Conservation (phyloP, 2,329 filamentous ascomycete species). For the Fusarium falciforme region DNA sequence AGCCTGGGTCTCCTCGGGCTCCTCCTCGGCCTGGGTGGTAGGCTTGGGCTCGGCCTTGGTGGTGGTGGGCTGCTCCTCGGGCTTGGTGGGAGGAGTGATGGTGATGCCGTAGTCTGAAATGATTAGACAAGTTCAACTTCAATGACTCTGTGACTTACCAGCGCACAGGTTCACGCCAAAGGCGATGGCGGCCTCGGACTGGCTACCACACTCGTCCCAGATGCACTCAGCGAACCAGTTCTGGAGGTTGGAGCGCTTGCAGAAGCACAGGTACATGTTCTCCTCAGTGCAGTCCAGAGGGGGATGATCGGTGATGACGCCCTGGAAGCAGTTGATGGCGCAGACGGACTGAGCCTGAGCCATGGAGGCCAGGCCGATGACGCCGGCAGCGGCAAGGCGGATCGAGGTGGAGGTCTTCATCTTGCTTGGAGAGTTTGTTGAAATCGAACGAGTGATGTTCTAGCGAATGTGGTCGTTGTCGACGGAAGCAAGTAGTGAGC, state of each 20-base stretch:
- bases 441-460: neutral
- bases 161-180: neutral
- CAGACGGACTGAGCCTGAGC: neutral
- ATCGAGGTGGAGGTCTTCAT: neutral
- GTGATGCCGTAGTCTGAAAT: neutral
- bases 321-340: constrained; percentile 39
- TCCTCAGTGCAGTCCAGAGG: constrained; percentile 42
- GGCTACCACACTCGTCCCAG: constrained; percentile 27
- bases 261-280: constrained; percentile 47
- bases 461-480: neutral
- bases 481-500: neutral
- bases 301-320: constrained; percentile 42
- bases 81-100: neutral
- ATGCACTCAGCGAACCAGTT: constrained; percentile 39
- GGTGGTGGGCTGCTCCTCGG: neutral
- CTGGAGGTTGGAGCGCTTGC: constrained; percentile 37
- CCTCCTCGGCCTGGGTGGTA: neutral
- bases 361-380: neutral
- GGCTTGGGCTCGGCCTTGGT: neutral
- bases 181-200: constrained; percentile 3
- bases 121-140: neutral
- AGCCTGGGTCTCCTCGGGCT: neutral
- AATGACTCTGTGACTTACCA: neutral
- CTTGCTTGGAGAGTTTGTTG: neutral
- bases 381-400: neutral